Percentiles rank a stretch among this genome's conserved stretches.
Evolutionary conservation across 2,329 filamentous ascomycete genomes (phyloP).

Genomic region (Fusarium algeriense): DNA sequence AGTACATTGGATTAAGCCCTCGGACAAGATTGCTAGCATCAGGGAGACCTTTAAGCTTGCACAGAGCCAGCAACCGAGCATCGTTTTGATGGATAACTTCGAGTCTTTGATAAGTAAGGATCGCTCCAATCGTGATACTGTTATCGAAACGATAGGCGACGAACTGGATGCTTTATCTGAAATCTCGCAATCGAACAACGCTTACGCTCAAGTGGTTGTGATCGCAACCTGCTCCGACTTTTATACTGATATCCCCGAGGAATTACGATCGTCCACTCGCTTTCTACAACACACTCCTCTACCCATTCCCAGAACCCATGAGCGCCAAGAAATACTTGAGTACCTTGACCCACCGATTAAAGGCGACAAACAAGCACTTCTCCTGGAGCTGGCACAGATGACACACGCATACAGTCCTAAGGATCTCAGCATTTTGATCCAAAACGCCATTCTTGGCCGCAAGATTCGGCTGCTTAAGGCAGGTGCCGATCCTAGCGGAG

Average conservation of each 20-base stretch:
- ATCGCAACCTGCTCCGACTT: conserved; percentile 80
- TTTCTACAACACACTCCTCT: conserved; percentile 78
- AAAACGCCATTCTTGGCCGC: conserved; percentile 48
- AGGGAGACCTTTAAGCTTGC: conserved; percentile 78
- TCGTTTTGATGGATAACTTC: conserved; percentile 83
- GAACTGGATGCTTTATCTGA: conserved; percentile 68
- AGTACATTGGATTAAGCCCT: conserved; percentile 70
- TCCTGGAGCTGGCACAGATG: conserved; percentile 74
- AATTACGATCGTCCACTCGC: conserved; percentile 73
- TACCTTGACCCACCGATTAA: conserved; percentile 64
- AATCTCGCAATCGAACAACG: conserved; percentile 52
- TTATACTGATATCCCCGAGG: conserved; percentile 76
- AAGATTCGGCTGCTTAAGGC: conserved; percentile 43
- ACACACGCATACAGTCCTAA: conserved; percentile 90
- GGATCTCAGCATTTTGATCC: conserved; percentile 76
- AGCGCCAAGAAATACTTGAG: conserved; percentile 80
- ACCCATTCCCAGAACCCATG: conserved; percentile 78
- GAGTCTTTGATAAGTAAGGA: conserved; percentile 76
- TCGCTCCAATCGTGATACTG: conserved; percentile 61
- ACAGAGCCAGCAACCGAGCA: conserved; percentile 75
- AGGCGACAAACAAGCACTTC: conserved; percentile 62
- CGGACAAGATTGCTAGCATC: conserved; percentile 70
- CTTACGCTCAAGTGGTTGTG: conserved; percentile 73
- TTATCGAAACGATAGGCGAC: conserved; percentile 64
- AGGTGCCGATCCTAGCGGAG: conserved; percentile 29